Evolutionary conservation across 75 land plant species (phyloP), one percentile per base, ranked within the genome.

Genomic region (Cryptomeria japonica): DNA sequence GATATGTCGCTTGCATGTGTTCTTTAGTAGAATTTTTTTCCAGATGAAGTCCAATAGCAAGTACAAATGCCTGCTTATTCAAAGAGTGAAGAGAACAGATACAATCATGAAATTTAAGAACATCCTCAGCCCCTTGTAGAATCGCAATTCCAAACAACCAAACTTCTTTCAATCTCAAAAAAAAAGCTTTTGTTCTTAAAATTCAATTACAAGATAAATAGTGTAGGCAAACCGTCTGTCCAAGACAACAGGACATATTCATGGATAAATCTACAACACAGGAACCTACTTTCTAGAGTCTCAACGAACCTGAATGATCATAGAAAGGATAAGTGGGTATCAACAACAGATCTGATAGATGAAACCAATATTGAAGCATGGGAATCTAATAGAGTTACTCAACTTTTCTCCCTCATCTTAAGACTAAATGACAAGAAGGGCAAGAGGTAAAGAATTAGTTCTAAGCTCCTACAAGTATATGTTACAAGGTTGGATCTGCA

Each of bases 401-500:
- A 82, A 44, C 42, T n/a, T 46, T 82, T 82, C 31, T 82, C 34
- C 84, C 84, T 82, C 83, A 7, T 80, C 84, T 46, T 32, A 44
- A 46, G 47, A 46, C 51, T 46, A 82, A 44, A 82, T 46, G 49
- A 82, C 84, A 82, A 82, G 46, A 82, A 82, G 84, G 84, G 84
- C 84, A 82, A 82, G 32, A 82, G 84, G 47, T 82, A 82, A 82
- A 82, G 51, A 82, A 82, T 82, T 82, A 82, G 84, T 82, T 25
- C 84, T 82, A 82, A 82, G 46, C 53, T 82, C 49, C 84, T 82
- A 46, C 49, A 22, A 82, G 47, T 82, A 82, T 82, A 82, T 82
- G 84, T 82, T 82, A 82, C 84, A 82, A 94, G 46, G 90, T 25
- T 51, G 94, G 92, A 89, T 93, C 94, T 42, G 91, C 85, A 87